Evolutionary conservation across 495 filamentous ascomycete genomes (phyloP), one percentile per base, ranked within the genome.

Genomic region (Terfezia claveryi): DNA sequence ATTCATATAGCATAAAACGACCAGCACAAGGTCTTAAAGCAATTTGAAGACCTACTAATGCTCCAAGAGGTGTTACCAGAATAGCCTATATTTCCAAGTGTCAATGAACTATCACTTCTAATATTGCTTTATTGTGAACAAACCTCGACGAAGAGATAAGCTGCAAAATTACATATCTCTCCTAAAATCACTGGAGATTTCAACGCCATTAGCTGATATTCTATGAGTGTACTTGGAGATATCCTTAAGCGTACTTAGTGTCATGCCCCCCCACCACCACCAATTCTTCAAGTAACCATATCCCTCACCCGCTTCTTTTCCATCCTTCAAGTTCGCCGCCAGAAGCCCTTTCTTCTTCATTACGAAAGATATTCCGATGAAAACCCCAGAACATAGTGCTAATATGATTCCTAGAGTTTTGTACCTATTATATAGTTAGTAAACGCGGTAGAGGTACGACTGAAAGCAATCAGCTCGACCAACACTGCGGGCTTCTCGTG

Each of bases 211-310:
- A 51, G 50, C 50, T 32, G 23, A 23, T n/a, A 20, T 17, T 51
- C 14, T 12, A 51, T 4, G 11, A 20, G 27, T 12, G 5, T n/a
- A 12, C 50, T 20, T 5, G n/a, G 14, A 4, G 16, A 4, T 12
- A 32, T 0, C n/a, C 4, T 20, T 7, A 11, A 53, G 58, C 63
- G 27, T 59, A 66, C 63, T 98, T 64, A 98, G 72, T 17, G 76
- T 87, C 92, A 98, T 98, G 59, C 91, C 91, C 23, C 70, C 67
- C 91, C 91, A 98, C 91, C 91, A 98, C 71, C 75, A 95, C 17
- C 73, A 70, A 65, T 98, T 98, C 74, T 92, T 94, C 61, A 98
- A 77, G 67, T 98, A 98, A 57, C 91, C 92, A 66, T 98, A 98
- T 37, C 91, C 91, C 67, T 96, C 89, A 52, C 91, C 91, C 2